Conservation (phyloP, 306 rosid species). For the Quercus glauca region DNA sequence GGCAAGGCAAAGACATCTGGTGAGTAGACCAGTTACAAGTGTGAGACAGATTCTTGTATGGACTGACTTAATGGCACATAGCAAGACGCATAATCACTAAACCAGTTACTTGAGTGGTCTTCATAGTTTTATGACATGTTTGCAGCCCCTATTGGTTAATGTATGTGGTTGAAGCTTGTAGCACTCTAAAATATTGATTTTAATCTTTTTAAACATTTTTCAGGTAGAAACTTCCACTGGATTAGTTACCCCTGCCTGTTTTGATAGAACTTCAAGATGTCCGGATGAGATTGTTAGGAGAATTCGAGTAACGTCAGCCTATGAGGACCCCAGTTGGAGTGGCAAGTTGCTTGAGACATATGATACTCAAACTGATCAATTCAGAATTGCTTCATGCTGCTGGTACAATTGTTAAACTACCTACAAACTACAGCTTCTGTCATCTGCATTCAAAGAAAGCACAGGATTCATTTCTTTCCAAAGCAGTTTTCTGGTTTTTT, state of each 20-base stretch:
- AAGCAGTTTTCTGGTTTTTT: not conserved
- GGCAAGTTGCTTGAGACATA: constrained; percentile 83
- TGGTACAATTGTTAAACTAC: constrained; percentile 49
- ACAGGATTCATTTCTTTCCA: not conserved
- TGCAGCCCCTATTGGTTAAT: not conserved
- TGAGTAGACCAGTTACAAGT: not conserved
- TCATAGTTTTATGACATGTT: constrained; percentile 2
- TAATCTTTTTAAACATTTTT: constrained; percentile 15
- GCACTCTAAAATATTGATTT: not conserved
- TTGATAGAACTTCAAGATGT: constrained; percentile 69
- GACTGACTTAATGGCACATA: not conserved
- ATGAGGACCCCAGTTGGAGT: constrained; percentile 55
- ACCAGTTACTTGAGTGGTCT: not conserved
- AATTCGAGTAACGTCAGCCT: constrained; percentile 59
- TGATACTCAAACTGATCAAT: constrained; percentile 60
- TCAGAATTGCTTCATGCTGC: constrained; percentile 66
- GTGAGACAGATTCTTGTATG: not conserved
- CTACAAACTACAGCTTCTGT: constrained; percentile 6
- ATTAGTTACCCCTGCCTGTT: constrained; percentile 54
- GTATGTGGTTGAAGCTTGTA: not conserved
- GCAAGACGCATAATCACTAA: not conserved
- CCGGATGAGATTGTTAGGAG: constrained; percentile 83
- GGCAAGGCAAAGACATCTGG: not conserved
- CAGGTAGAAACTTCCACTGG: constrained; percentile 74
- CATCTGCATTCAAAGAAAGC: not conserved